Percentiles rank a stretch among this genome's conserved stretches.
These are phyloP conservation scores for Ogataea pilisensis DNA, from an alignment of 805 yeast genomes.

Conservation along the genomic window DNA sequence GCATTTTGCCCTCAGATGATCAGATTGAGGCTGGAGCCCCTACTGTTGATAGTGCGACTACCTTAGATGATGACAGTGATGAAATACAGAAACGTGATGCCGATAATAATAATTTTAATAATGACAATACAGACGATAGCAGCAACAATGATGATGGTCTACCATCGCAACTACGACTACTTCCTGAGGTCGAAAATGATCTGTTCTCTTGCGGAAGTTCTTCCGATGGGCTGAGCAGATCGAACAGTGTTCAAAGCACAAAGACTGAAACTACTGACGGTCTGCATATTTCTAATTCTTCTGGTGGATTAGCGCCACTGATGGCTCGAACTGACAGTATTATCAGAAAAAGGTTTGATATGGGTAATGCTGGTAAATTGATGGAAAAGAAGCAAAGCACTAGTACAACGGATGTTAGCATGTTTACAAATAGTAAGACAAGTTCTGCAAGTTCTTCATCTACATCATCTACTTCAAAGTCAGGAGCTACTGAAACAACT, in stretches of 20 bases:
- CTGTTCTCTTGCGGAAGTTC: conserved; percentile 27
- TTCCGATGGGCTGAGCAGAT: conserved; percentile 24
- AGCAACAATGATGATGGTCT: conserved; percentile 8
- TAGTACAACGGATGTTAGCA: conserved; percentile 13
- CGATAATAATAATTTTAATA: not conserved
- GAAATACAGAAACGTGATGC: not conserved
- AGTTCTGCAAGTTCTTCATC: conserved; percentile 13
- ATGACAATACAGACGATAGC: not conserved
- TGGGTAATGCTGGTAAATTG: not conserved
- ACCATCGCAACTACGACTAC: conserved; percentile 55
- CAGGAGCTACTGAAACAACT: conserved; percentile 3
- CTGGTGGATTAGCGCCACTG: not conserved
- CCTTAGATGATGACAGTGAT: not conserved
- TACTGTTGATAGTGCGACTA: not conserved
- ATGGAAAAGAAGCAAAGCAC: conserved; percentile 8
- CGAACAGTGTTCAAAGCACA: conserved; percentile 14
- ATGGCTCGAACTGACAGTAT: not conserved
- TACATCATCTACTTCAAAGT: conserved; percentile 3
- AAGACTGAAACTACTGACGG: not conserved
- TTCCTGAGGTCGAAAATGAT: conserved; percentile 36
- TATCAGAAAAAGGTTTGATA: not conserved
- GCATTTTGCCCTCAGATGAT: not conserved
- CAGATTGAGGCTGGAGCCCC: not conserved
- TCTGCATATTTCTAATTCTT: not conserved
- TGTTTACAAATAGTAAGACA: conserved; percentile 9